phyloP scores from a whole-genome alignment of 2,329 filamentous ascomycete species.

The Teratosphaeria gauchensis region DNA sequence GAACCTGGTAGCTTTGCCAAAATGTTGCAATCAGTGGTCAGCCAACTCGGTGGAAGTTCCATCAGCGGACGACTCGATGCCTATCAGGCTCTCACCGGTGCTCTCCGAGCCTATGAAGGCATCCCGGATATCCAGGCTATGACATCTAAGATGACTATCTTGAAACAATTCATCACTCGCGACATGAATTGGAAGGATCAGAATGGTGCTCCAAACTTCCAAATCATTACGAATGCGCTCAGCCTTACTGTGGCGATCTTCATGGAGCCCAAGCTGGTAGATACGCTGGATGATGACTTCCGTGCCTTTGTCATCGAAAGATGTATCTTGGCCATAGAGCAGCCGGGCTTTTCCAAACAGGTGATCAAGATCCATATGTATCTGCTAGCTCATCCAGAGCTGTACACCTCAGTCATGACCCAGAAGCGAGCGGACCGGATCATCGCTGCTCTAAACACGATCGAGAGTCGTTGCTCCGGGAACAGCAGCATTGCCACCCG shows the following conservation, averaged over 20 bases:
- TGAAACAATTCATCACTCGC: slow-evolving; percentile 74
- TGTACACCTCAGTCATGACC: slow-evolving; percentile 65
- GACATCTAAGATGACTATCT: slow-evolving; percentile 62
- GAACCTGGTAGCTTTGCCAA: slow-evolving; percentile 54
- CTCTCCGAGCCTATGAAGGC: slow-evolving; percentile 72
- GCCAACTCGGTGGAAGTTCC: slow-evolving; percentile 68
- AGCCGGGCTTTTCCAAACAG: slow-evolving; percentile 61
- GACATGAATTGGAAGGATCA: slow-evolving; percentile 59
- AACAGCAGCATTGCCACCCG: slow-evolving; percentile 73
- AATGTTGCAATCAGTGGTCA: slow-evolving; percentile 77
- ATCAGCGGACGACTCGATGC: slow-evolving; percentile 69
- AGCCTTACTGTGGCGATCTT: slow-evolving; percentile 70
- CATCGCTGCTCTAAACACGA: slow-evolving; percentile 58
- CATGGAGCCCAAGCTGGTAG: slow-evolving; percentile 60
- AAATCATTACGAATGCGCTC: slow-evolving; percentile 66
- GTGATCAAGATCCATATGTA: slow-evolving; percentile 71
- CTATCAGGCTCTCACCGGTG: slow-evolving; percentile 68
- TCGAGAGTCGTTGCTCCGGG: slow-evolving; percentile 65
- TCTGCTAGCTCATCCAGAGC: slow-evolving; percentile 70
- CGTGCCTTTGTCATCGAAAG: slow-evolving; percentile 71
- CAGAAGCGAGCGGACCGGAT: slow-evolving; percentile 59
- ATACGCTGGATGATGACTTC: slow-evolving; percentile 67
- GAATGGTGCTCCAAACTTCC: slow-evolving; percentile 45
- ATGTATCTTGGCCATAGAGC: slow-evolving; percentile 62
- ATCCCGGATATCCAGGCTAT: slow-evolving; percentile 66